These are phyloP conservation scores for Wallacemonas collosoma DNA, from an alignment of 208 protist genomes.

Conservation along the genomic window DNA sequence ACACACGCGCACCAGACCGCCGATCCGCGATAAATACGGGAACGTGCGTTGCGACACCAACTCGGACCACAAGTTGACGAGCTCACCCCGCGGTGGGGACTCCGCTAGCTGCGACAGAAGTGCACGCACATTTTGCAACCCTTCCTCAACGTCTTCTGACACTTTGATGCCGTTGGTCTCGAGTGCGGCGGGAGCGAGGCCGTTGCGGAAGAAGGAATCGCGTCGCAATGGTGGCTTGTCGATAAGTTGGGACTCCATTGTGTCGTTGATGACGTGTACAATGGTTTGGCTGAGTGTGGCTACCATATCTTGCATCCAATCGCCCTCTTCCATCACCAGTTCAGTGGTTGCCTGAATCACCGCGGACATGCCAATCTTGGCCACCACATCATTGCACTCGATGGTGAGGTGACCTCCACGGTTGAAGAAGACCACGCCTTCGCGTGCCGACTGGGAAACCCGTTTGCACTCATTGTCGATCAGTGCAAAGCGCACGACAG, in stretches of 20 bases:
- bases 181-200: conserved; percentile 32
- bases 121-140: not conserved
- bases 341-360: conserved; percentile 48
- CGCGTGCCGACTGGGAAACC: conserved; percentile 18
- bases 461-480: conserved; percentile 37
- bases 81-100: conserved; percentile 6
- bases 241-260: conserved; percentile 27
- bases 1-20: conserved; percentile 39
- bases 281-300: conserved; percentile 65
- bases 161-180: conserved; percentile 16
- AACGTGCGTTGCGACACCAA: conserved; percentile 34
- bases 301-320: conserved; percentile 79
- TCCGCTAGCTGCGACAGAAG: not conserved
- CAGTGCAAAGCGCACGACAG: conserved; percentile 20
- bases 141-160: not conserved
- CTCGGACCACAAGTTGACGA: conserved; percentile 23
- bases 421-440: conserved; percentile 26
- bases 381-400: conserved; percentile 19
- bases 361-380: conserved; percentile 26
- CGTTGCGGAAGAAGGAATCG: conserved; percentile 45
- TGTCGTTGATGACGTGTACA: conserved; percentile 42
- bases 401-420: conserved; percentile 40
- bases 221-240: conserved; percentile 23
- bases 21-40: conserved; percentile 37
- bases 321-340: conserved; percentile 48